Base-by-base conservation (phyloP, 108 stramenopile genomes). In the Pelagomonas calceolata region DNA sequence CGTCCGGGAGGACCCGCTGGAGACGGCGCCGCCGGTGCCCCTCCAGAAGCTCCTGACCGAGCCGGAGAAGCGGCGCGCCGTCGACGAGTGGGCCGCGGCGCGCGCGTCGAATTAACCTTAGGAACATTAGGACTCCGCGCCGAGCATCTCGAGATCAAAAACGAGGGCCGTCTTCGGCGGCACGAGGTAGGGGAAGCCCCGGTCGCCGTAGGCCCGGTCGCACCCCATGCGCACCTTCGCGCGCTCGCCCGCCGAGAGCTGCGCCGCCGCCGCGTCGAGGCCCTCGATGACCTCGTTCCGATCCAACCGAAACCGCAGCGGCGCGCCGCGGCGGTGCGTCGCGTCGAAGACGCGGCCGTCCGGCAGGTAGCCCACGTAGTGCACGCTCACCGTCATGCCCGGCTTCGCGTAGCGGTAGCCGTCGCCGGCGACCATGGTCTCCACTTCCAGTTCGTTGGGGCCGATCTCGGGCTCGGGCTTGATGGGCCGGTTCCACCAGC, bases 121-220 rank as follows among this genome's bases (percentile, higher is more conserved):
- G n/a, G n/a, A n/a, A n/a, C n/a, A n/a, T n/a, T n/a, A n/a, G n/a
- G n/a, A 43, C 39, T 43, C 39, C 9, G 39, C 5, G 39, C 39
- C 39, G 39, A 43, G 39, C 9, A 10, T 10, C 39, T 43, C 39
- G 39, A 43, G 39, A 12, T 43, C 39, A 12, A 43, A 43, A 12
- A 43, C 39, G 39, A 43, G 39, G 9, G 39, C 9, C 39, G 51
- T 60, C 21, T 1, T 9, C 51, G 51, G 51, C 21, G 51, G 51
- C 51, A 60, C 51, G 51, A 60, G 51, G 51, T 26, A 60, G 51
- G 51, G 51, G 51, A 60, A 60, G 51, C 51, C 51, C 51, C 29
- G 3, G 21, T 60, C 29, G 7, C 51, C 51, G 26, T 26, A 60
- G 51, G 51, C 51, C 7, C 51, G 51, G 7, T 60, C 51, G 51